These are phyloP conservation scores for Spongiforma sp. DNA, from an alignment of 1,284 basidiomycete species.

Conservation along the genomic window DNA sequence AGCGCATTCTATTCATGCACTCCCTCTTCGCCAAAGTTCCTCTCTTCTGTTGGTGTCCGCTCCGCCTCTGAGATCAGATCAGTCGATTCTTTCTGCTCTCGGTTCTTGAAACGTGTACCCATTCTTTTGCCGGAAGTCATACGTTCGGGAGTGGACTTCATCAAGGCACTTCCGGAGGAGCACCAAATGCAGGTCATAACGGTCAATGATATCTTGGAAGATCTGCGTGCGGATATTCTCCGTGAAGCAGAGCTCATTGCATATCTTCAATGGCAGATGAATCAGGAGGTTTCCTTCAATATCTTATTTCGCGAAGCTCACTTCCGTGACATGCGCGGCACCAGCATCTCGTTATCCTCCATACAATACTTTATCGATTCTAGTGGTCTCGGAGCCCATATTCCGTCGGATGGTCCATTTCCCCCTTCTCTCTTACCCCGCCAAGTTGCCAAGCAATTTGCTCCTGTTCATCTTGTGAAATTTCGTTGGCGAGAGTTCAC, in stretches of 20 bases:
- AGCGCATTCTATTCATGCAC: conserved; percentile 82
- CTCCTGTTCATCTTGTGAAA: too few relatives aligned
- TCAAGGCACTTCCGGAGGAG: conserved; percentile 69
- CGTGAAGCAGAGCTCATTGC: conserved; percentile 77
- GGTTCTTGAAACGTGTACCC: conserved; percentile 84
- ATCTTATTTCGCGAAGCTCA: conserved; percentile 78
- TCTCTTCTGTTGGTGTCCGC: conserved; percentile 83
- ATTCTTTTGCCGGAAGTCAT: conserved; percentile 76
- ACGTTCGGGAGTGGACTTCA: conserved; percentile 67
- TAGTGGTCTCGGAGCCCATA: conserved; percentile 57
- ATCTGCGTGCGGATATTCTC: conserved; percentile 79
- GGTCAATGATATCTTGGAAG: conserved; percentile 86
- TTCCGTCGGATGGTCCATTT: conserved; percentile 85
- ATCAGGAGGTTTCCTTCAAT: conserved; percentile 54
- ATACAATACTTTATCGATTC: conserved; percentile 82
- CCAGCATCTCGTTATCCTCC: conserved; percentile 69
- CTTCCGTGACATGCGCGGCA: conserved; percentile 50
- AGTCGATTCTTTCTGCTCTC: conserved; percentile 75
- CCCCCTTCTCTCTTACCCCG: conserved; percentile 80
- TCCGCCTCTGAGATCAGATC: conserved; percentile 76
- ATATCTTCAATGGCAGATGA: conserved; percentile 93
- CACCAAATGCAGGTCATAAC: conserved; percentile 83
- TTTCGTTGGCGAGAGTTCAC: conserved; percentile 88
- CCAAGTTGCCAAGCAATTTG: conserved; percentile 61
- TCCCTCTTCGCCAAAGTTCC: conserved; percentile 64